Evolutionary conservation across 1,284 basidiomycete genomes (phyloP), one percentile per base, ranked within the genome.

Genomic region (Erythrobasidium hasegawianum): DNA sequence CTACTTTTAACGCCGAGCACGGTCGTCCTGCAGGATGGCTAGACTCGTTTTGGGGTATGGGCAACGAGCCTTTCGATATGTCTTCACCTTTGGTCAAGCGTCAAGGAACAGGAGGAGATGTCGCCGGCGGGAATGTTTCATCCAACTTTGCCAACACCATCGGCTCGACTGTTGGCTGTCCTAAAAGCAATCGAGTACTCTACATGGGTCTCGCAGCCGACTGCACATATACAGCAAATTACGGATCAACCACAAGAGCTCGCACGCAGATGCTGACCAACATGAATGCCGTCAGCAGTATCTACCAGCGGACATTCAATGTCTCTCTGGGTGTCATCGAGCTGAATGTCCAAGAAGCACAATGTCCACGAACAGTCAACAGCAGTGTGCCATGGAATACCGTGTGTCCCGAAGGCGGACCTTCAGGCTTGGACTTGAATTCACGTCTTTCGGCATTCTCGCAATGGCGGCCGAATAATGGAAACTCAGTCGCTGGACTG

Each of bases 201-300:
- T 89, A 86, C 74, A 85, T 90, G 82, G 91, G 91, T 22, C 87
- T 93, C 49, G 91, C 91, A 0, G 86, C 90, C 1, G 91, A 96
- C 76, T 95, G 90, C 77, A 85, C 83, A 70, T 94, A 93, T 68
- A 74, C 74, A 2, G 47, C 57, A 18, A 61, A 57, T n/a, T 57
- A 59, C 22, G 68, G 62, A 11, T 38, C 29, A 1, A 39, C 50
- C 9, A 58, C 62, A 27, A 53, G 47, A 27, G 58, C 68, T 2
- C 22, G 64, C 16, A 59, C 53, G 2, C 55, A 58, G 18, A 41
- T 64, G 13, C 53, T 69, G 1, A 53, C 81, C 68, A 83, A 87
- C 73, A 89, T 79, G 68, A 89, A 89, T 76, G 83, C 83, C 24
- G 88, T 88, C 54, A 88, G 86, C 62, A 82, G 84, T 0, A 78